Evolutionary conservation across 495 filamentous ascomycete species (phyloP), one percentile per base, ranked within the genome.

Genomic region (Aspergillus taichungensis): DNA sequence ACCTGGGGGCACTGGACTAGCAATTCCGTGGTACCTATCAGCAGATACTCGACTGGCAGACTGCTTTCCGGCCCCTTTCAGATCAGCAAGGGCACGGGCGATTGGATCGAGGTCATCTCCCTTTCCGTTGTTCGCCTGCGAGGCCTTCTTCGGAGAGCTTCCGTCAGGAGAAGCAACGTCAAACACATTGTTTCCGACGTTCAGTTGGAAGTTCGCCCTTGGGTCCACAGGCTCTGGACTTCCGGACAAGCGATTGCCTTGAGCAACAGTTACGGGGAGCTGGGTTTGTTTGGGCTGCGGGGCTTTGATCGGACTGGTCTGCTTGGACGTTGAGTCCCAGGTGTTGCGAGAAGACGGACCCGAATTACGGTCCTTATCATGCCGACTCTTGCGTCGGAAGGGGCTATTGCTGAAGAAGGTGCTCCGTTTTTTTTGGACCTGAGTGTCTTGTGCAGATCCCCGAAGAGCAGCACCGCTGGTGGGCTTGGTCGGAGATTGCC

Each of bases 371-470:
- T 95, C 88, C 59, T 90, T 95, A 43, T 88, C 84, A 48, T 85
- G 79, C 38, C 82, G 88, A 57, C 88, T 95, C 75, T 94, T 95
- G 34, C 91, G 79, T 35, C 90, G 77, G 72, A 99, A 99, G 1
- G 94, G 94, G 54, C 89, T 94, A 60, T 92, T 87, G 53, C 82
- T 86, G 71, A 99, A 99, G 65, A 97, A 96, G 5, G 90, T 86
- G 51, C 82, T 88, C 71, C 86, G 89, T 67, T 87, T 88, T 69
- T 88, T 92, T 46, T 83, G 73, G 28, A 85, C 67, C 34, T 80
- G 76, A 54, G 80, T 87, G 5, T 91, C 83, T 12, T 75, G 73
- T 8, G 59, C 60, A 31, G 66, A 59, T 10, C 58, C 64, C 14
- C 78, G 65, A 6, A 68, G 54, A 3, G 64, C 56, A 3, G 72